These are phyloP conservation scores for Spergularia azorica DNA, from an alignment of 179 eudicot species.

Conservation along the genomic window DNA sequence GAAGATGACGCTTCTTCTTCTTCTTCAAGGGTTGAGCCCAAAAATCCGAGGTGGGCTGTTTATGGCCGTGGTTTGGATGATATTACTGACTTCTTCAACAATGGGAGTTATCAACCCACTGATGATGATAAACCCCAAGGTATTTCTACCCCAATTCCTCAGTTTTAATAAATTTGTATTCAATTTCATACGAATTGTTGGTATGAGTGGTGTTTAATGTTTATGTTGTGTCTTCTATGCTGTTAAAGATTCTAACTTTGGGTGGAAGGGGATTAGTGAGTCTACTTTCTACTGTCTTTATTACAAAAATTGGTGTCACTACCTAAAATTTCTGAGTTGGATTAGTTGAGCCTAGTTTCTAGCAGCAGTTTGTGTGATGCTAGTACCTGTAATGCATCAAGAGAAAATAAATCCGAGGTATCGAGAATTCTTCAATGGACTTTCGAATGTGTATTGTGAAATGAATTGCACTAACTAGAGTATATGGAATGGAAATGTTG, in stretches of 20 bases:
- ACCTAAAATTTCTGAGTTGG: too few relatives aligned
- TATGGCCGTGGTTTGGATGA: slow-evolving; percentile 88
- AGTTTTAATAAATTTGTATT: not conserved
- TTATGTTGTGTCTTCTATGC: too few relatives aligned
- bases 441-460: not conserved
- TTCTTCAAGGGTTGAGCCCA: slow-evolving; percentile 54
- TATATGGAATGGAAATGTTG: not conserved
- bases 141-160: slow-evolving; percentile 11
- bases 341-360: too few relatives aligned
- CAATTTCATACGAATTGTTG: not conserved
- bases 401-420: too few relatives aligned
- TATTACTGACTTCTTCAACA: slow-evolving; percentile 65
- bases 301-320: too few relatives aligned
- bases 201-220: too few relatives aligned
- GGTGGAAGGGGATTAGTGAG: too few relatives aligned
- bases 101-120: slow-evolving; percentile 53
- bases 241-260: too few relatives aligned
- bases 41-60: slow-evolving; percentile 82
- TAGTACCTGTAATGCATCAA: too few relatives aligned
- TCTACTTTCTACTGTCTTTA: too few relatives aligned
- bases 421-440: not conserved
- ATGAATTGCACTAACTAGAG: not conserved
- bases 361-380: too few relatives aligned
- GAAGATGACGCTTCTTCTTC: not conserved
- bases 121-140: slow-evolving; percentile 41